phyloP scores from a whole-genome alignment of 768 basidiomycete genomes.

The Pleurotus pulmonarius region DNA sequence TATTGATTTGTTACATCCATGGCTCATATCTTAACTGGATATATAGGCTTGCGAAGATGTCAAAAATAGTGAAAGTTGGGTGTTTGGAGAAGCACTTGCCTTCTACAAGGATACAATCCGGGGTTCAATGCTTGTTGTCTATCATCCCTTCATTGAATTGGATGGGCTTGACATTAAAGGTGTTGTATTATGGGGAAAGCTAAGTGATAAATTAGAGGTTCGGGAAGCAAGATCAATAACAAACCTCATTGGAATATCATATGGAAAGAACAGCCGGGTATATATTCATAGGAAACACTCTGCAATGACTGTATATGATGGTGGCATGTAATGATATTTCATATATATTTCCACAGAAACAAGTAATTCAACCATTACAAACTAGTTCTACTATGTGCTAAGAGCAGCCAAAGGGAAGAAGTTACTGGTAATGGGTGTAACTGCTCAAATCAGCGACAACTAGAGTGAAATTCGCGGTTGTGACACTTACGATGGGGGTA shows the following conservation, averaged over 20 bases:
- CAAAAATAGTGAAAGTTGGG: too few relatives aligned
- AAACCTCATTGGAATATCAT: slow-evolving; percentile 12
- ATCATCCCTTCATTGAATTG: slow-evolving; percentile 7
- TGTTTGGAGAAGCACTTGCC: slow-evolving; percentile 16
- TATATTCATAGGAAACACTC: slow-evolving; percentile 14
- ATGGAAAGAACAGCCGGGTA: background rate
- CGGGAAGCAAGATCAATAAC: background rate
- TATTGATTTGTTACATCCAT: background rate
- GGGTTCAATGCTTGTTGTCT: background rate
- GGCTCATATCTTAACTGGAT: too few relatives aligned
- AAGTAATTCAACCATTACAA: too few relatives aligned
- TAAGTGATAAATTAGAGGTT: background rate
- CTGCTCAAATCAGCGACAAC: too few relatives aligned
- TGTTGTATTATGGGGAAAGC: slow-evolving; percentile 6
- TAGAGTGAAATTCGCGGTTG: too few relatives aligned
- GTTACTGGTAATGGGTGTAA: too few relatives aligned
- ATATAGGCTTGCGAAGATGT: too few relatives aligned
- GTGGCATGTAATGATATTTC: too few relatives aligned
- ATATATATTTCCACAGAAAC: too few relatives aligned
- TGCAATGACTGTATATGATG: slow-evolving; percentile 8
- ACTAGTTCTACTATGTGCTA: too few relatives aligned
- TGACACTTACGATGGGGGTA: too few relatives aligned
- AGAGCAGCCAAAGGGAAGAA: too few relatives aligned
- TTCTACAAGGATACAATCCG: slow-evolving; percentile 8
- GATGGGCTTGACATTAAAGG: background rate